Evolutionary conservation across 192 early-diverging fungal genomes (phyloP).

Genomic region (Coemansia sp.): DNA sequence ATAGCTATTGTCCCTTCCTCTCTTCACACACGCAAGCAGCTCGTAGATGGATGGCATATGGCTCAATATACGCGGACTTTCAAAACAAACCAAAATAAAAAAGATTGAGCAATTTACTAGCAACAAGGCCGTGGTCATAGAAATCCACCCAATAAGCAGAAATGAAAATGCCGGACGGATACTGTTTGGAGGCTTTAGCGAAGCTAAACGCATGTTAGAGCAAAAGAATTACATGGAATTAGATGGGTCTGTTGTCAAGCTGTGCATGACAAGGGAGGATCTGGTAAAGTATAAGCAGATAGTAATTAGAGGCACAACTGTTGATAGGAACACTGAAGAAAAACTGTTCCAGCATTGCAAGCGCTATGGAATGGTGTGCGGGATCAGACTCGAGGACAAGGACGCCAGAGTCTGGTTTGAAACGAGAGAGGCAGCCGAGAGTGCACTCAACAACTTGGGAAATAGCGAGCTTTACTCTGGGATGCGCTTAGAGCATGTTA

Average conservation of each 20-base stretch:
- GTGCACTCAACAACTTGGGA: background rate
- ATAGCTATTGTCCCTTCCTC: too few species aligned
- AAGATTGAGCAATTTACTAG: constrained; percentile 11
- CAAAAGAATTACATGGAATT: constrained; percentile 18
- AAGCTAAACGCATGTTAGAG: constrained; percentile 10
- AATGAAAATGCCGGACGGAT: constrained; percentile 11
- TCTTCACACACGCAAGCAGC: background rate
- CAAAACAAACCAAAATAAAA: background rate
- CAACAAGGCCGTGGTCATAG: constrained; percentile 5
- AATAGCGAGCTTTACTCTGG: constrained; percentile 8
- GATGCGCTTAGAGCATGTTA: constrained; percentile 3
- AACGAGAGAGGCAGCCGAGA: constrained; percentile 1
- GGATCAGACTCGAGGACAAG: background rate
- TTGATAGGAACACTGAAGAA: background rate
- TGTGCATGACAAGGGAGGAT: constrained; percentile 12
- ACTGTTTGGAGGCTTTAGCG: constrained; percentile 8
- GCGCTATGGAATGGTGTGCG: constrained; percentile 23
- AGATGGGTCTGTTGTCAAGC: constrained; percentile 10
- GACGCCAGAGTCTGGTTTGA: constrained; percentile 26
- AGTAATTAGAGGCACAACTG: constrained; percentile 4
- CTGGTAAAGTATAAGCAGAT: constrained; percentile 15
- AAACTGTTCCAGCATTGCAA: constrained; percentile 19
- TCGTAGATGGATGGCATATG: constrained; percentile 25
- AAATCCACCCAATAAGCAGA: background rate
- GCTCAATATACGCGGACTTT: constrained; percentile 32